These are phyloP conservation scores for Solanum infundibuliforme DNA, from an alignment of 257 asterid genomes.

Conservation along the genomic window DNA sequence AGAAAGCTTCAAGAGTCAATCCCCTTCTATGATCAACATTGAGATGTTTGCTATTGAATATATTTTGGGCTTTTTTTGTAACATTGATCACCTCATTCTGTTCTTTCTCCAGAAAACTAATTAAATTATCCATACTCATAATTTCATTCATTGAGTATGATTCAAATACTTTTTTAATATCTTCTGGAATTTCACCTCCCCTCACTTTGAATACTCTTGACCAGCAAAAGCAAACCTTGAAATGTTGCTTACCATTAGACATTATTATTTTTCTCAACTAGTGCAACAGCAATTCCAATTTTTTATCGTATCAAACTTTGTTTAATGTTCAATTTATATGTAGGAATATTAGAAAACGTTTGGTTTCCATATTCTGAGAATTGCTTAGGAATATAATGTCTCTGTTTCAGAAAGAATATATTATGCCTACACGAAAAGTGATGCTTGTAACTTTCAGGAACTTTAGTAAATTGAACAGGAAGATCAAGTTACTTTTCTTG, in stretches of 20 bases:
- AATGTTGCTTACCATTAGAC: constrained; percentile 5
- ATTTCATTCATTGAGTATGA: neutral
- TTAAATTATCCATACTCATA: constrained; percentile 3
- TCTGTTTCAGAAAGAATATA: neutral
- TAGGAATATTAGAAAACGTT: neutral
- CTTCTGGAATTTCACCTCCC: neutral
- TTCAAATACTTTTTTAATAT: neutral
- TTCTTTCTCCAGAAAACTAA: neutral
- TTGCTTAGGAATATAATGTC: neutral
- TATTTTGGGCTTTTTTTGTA: neutral
- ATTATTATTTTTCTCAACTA: neutral
- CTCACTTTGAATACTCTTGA: constrained; percentile 1
- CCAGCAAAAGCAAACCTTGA: constrained; percentile 12
- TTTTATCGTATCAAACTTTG: neutral
- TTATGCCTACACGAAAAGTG: neutral
- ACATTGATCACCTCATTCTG: constrained; percentile 5
- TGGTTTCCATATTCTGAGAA: neutral
- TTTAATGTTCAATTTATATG: neutral
- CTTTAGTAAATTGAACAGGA: neutral
- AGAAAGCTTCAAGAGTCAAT: constrained; percentile 6
- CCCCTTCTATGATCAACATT: constrained; percentile 1
- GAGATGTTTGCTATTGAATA: constrained; percentile 1
- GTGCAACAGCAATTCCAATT: neutral
- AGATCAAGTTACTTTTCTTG: neutral
- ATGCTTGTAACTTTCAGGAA: neutral